Evolutionary conservation across 2,329 filamentous ascomycete genomes (phyloP).

Genomic region (Xylaria multiplex): DNA sequence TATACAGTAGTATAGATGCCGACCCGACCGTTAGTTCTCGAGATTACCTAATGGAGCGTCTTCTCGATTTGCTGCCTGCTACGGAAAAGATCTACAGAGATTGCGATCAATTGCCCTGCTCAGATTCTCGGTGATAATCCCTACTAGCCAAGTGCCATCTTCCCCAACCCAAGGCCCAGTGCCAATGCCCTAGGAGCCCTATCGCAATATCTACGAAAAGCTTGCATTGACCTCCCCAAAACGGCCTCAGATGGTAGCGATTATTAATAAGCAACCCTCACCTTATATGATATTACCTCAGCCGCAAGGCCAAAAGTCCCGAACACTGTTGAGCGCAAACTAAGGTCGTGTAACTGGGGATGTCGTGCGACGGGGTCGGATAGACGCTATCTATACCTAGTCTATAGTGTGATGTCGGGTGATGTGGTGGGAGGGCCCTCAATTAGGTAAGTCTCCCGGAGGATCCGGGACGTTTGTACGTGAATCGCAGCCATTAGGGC

Average conservation of each 20-base stretch:
- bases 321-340: neutral
- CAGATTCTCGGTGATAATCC: neutral
- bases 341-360: neutral
- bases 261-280: too few relatives aligned
- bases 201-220: neutral
- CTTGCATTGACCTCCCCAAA: conserved; percentile 2
- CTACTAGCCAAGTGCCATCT: neutral
- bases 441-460: conserved; percentile 23
- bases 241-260: neutral
- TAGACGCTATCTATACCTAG: neutral
- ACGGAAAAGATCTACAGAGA: conserved; percentile 10
- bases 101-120: too few relatives aligned
- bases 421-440: conserved; percentile 9
- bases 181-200: neutral
- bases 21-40: neutral
- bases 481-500: neutral
- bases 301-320: neutral
- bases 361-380: conserved; percentile 7
- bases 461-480: conserved; percentile 15
- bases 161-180: neutral
- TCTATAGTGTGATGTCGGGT: conserved; percentile 16
- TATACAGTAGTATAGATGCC: too few relatives aligned
- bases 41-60: conserved; percentile 1
- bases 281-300: too few relatives aligned
- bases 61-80: neutral